phyloP scores from a whole-genome alignment of 139 green algal species.

The Chlorella vulgaris region DNA sequence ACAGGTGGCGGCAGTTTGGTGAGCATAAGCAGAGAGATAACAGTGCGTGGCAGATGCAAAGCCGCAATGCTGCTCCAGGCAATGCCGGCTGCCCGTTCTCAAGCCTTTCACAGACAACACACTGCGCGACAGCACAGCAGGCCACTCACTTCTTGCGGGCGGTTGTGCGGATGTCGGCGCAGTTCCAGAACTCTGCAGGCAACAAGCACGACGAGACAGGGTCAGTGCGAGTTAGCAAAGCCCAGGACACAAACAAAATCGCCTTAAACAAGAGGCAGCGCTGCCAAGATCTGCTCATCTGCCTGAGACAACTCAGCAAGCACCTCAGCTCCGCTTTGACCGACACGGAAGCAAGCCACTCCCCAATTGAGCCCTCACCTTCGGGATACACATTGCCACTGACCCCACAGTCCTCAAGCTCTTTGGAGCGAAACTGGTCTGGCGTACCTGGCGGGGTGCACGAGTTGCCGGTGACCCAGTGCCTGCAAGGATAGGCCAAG shows the following conservation, averaged over 20 bases:
- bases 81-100: too few relatives aligned
- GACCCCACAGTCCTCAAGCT: too few relatives aligned
- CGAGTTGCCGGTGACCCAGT: conserved; percentile 28
- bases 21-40: neutral
- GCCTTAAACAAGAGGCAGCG: neutral
- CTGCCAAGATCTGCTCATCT: too few relatives aligned
- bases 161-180: conserved; percentile 19
- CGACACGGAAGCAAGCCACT: too few relatives aligned
- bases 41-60: too few relatives aligned
- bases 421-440: neutral
- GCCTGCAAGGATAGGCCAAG: neutral
- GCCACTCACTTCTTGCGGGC: neutral
- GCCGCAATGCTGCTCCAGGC: too few relatives aligned
- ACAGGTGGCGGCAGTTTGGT: neutral
- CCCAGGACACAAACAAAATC: neutral
- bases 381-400: too few relatives aligned
- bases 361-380: too few relatives aligned
- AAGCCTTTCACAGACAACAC: too few relatives aligned
- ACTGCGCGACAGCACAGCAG: too few relatives aligned
- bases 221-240: neutral
- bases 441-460: conserved; percentile 19
- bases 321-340: too few relatives aligned
- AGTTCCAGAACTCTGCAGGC: conserved; percentile 16
- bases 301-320: too few relatives aligned
- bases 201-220: neutral